phyloP scores from a whole-genome alignment of 345 rosid species.

The Clarkia xantiana region DNA sequence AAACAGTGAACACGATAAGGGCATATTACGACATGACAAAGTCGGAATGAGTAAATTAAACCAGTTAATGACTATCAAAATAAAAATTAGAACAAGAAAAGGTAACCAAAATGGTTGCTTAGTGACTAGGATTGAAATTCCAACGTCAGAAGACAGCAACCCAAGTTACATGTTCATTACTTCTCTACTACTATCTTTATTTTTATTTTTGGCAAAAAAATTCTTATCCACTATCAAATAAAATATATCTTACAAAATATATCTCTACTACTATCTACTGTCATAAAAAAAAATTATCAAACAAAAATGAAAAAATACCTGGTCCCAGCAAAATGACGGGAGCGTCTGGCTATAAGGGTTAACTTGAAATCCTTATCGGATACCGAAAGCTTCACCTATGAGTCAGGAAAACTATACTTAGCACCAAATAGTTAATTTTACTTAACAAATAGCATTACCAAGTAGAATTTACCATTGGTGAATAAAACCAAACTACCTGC shows the following conservation, averaged over 20 bases:
- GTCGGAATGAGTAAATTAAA: not conserved
- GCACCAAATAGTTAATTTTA: not conserved
- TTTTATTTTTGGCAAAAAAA: too few species aligned
- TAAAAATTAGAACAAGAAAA: not conserved
- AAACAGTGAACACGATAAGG: conserved; percentile 9
- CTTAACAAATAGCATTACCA: not conserved
- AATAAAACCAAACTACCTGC: conserved; percentile 41
- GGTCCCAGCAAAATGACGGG: conserved; percentile 94
- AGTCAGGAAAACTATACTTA: not conserved
- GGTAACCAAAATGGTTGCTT: not conserved
- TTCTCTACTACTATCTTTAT: too few species aligned
- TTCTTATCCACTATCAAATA: too few species aligned
- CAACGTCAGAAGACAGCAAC: too few species aligned
- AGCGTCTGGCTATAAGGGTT: conserved; percentile 80
- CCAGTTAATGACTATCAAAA: not conserved
- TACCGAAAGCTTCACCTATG: conserved; percentile 50
- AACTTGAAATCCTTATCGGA: conserved; percentile 47
- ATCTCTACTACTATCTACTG: not conserved
- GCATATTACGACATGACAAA: conserved; percentile 6
- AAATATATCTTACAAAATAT: too few species aligned
- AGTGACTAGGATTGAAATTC: too few species aligned
- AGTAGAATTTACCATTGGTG: not conserved
- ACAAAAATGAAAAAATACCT: conserved; percentile 29
- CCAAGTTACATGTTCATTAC: too few species aligned
- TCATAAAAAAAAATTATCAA: not conserved